Percentiles rank a stretch among this genome's conserved stretches.
Evolutionary conservation across 2,329 filamentous ascomycete species (phyloP).

Genomic region (Aspergillus neoniger): DNA sequence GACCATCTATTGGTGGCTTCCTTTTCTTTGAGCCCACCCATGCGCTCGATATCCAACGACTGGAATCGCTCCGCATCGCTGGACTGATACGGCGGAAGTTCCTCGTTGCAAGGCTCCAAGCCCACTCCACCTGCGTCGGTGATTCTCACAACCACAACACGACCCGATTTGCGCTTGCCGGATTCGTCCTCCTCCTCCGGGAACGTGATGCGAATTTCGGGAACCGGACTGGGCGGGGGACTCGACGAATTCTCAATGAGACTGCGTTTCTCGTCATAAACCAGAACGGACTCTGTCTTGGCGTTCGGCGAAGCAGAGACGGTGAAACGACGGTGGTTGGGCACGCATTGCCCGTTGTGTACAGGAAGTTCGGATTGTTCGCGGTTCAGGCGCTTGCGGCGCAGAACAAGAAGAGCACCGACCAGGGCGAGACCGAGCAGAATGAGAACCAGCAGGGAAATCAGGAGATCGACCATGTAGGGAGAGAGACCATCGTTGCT

Average conservation of each 20-base stretch:
- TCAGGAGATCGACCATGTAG: slow-evolving; percentile 73
- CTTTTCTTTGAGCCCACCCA: slow-evolving; percentile 94
- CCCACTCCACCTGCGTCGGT: slow-evolving; percentile 83
- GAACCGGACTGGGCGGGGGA: slow-evolving; percentile 79
- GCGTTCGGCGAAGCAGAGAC: slow-evolving; percentile 54
- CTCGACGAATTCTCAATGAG: slow-evolving; percentile 75
- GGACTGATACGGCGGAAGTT: slow-evolving; percentile 87
- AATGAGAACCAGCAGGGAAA: slow-evolving; percentile 75
- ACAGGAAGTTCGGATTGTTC: slow-evolving; percentile 60
- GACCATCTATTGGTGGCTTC: slow-evolving; percentile 48
- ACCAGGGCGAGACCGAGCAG: slow-evolving; percentile 70
- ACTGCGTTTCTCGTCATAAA: slow-evolving; percentile 77
- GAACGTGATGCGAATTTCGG: slow-evolving; percentile 97
- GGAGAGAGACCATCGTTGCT: slow-evolving; percentile 55
- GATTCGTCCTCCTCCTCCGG: slow-evolving; percentile 82
- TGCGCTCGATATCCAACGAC: slow-evolving; percentile 89
- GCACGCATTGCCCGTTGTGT: slow-evolving; percentile 63
- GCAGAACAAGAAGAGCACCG: slow-evolving; percentile 70
- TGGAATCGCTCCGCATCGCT: slow-evolving; percentile 79
- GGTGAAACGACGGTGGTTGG: slow-evolving; percentile 58
- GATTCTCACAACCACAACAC: slow-evolving; percentile 88
- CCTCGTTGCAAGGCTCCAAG: slow-evolving; percentile 77
- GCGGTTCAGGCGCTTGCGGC: slow-evolving; percentile 62
- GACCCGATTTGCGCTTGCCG: slow-evolving; percentile 78
- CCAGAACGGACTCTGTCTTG: slow-evolving; percentile 69